phyloP scores from a whole-genome alignment of 2,329 filamentous ascomycete species.

The Pyrenophora graminea region DNA sequence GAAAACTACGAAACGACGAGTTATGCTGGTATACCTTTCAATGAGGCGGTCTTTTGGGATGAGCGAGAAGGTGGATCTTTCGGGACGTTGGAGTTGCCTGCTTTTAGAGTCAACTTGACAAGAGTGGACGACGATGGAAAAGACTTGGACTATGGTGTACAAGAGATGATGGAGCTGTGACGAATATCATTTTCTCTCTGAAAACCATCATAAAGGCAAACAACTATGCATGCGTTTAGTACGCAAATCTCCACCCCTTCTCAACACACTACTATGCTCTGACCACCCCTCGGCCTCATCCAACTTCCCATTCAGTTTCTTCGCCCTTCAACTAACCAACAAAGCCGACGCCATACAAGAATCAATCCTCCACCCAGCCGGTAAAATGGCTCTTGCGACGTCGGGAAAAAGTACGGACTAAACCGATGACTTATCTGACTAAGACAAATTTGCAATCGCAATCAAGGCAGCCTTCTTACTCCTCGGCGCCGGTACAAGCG shows the following conservation, averaged over 20 bases:
- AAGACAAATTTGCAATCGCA: conserved; percentile 50
- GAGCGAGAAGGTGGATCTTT: conserved; percentile 17
- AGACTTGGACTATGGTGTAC: not conserved
- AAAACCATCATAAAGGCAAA: not conserved
- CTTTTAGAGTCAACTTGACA: conserved; percentile 37
- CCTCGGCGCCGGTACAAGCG: conserved; percentile 48
- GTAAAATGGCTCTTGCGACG: conserved; percentile 30
- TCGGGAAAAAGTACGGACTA: conserved; percentile 47
- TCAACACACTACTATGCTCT: conserved; percentile 32
- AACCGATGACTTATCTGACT: conserved; percentile 51
- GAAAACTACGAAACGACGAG: conserved; percentile 36
- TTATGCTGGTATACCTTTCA: conserved; percentile 42
- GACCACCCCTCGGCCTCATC: conserved; percentile 32
- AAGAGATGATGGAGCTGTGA: conserved; percentile 16
- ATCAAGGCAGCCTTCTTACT: conserved; percentile 51
- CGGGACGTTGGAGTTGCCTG: conserved; percentile 39
- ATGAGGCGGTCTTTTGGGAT: conserved; percentile 46
- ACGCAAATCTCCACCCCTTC: conserved; percentile 35
- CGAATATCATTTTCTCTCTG: no score
- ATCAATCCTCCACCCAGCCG: conserved; percentile 30
- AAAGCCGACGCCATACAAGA: conserved; percentile 18
- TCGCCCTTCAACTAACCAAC: conserved; percentile 27
- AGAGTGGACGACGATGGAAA: conserved; percentile 1
- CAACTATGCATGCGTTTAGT: conserved; percentile 10
- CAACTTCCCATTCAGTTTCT: conserved; percentile 33